Base-by-base conservation (phyloP, 352 stramenopile genomes). In the Phytophthora podocarpi region DNA sequence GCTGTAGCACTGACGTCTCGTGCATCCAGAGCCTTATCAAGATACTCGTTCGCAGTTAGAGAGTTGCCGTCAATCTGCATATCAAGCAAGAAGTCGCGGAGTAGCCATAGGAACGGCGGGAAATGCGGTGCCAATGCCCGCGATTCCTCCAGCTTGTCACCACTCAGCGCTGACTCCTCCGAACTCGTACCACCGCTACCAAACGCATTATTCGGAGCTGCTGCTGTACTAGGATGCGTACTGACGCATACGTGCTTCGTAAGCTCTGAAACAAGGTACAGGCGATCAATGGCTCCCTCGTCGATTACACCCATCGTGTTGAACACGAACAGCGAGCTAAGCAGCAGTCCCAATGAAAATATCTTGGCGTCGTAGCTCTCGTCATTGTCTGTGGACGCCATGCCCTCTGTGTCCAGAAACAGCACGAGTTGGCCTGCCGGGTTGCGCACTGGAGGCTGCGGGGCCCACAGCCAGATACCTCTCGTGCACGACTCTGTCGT, bases 261-360 rank as follows among this genome's bases (percentile, higher is more conserved):
- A 37, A 94, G 69, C 58, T 96, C 83, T 8, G 85, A 93, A 20
- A 96, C 87, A 30, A 96, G 80, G 53, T 88, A 94, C 30, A 94
- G 62, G 13, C 84, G 71, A 64, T 96, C 87, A 47, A 96, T 93
- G 13, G 87, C 86, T 21, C 76, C 78, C 74, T 96, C 87, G 51
- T 96, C 87, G 60, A 96, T 94, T 53, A 96, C 87, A 26, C 87
- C 87, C 79, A 96, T 93, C 2, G 84, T 93, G 56, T 96, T 96
- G 56, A 93, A 91, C 23, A 96, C 83, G 41, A 96, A 94, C 0
- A 93, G 69, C 46, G 81, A 92, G 62, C 81, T 92, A 2, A 95
- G 70, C 26, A 95, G 69, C 40, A 95, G 37, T 12, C 83, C 87
- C 10, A 95, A 58, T 24, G 85, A 92, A 37, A 95, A 95, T 41